Evolutionary conservation across 768 basidiomycete genomes (phyloP).

Genomic region (Russula emetica): DNA sequence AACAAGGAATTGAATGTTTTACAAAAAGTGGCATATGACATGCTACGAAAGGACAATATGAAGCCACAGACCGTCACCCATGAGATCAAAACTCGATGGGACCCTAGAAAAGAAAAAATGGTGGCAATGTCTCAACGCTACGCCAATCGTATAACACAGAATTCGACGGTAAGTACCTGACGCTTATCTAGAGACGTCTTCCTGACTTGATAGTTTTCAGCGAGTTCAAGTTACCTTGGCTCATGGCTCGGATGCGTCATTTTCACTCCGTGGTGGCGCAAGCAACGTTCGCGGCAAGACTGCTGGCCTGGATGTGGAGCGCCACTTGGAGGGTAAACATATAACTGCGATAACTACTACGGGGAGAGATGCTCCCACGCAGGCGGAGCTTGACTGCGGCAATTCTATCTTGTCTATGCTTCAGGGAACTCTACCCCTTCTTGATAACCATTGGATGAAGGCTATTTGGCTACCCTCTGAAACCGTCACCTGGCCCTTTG

Average conservation of each 20-base stretch:
- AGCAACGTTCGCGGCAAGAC: slow-evolving; percentile 18
- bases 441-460: slow-evolving; percentile 39
- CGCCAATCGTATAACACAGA: slow-evolving; percentile 9
- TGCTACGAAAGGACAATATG: slow-evolving; percentile 9
- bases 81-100: slow-evolving; percentile 17
- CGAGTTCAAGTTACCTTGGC: slow-evolving; percentile 29
- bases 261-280: slow-evolving; percentile 30
- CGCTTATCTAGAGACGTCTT: too few relatives aligned
- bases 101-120: slow-evolving; percentile 18
- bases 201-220: neutral
- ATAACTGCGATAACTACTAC: slow-evolving; percentile 43
- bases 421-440: slow-evolving; percentile 34
- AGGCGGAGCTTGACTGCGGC: slow-evolving; percentile 47
- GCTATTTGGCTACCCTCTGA: slow-evolving; percentile 36
- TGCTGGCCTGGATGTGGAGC: slow-evolving; percentile 30
- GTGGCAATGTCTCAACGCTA: slow-evolving; percentile 18
- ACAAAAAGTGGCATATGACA: slow-evolving; percentile 19
- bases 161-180: neutral
- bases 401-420: slow-evolving; percentile 35
- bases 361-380: slow-evolving; percentile 55
- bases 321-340: slow-evolving; percentile 33
- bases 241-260: slow-evolving; percentile 30
- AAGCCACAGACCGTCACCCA: slow-evolving; percentile 16
- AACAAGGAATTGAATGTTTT: slow-evolving; percentile 15
- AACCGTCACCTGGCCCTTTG: slow-evolving; percentile 40